Conservation (phyloP, 2,329 filamentous ascomycete species). For the Cladosporium sp. region DNA sequence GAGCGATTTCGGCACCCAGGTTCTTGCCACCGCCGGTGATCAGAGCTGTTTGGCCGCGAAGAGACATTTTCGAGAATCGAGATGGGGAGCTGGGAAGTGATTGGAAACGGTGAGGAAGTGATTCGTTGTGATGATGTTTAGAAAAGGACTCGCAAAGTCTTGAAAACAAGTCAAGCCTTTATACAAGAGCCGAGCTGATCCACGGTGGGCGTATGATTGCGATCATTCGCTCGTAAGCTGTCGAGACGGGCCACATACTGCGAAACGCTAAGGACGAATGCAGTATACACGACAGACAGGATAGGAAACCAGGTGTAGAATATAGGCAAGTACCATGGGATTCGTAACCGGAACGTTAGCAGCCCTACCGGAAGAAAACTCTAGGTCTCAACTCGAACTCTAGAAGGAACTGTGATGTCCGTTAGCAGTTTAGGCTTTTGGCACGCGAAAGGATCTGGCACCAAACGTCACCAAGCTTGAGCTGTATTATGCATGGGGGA, state of each 20-base stretch:
- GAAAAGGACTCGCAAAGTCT: neutral
- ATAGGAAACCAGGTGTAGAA: neutral
- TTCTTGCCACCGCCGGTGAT: slow-evolving; percentile 48
- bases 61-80: slow-evolving; percentile 33
- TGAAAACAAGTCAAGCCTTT: neutral
- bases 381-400: neutral
- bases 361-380: neutral
- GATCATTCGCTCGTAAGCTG: neutral
- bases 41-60: slow-evolving; percentile 44
- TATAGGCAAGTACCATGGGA: neutral
- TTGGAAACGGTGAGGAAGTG: neutral
- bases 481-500: neutral
- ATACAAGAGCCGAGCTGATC: neutral
- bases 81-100: neutral
- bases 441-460: neutral
- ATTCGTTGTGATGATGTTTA: neutral
- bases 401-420: neutral
- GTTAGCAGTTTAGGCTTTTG: neutral
- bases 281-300: neutral
- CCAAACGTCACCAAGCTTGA: neutral
- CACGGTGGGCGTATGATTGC: neutral
- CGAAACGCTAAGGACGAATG: neutral
- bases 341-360: neutral
- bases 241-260: neutral
- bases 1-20: slow-evolving; percentile 43